A percentile compares a stretch with the other conserved stretches of the same genome.
Conservation (phyloP, 192 early-diverging fungal genomes). For the Pilobolus umbonatus region DNA sequence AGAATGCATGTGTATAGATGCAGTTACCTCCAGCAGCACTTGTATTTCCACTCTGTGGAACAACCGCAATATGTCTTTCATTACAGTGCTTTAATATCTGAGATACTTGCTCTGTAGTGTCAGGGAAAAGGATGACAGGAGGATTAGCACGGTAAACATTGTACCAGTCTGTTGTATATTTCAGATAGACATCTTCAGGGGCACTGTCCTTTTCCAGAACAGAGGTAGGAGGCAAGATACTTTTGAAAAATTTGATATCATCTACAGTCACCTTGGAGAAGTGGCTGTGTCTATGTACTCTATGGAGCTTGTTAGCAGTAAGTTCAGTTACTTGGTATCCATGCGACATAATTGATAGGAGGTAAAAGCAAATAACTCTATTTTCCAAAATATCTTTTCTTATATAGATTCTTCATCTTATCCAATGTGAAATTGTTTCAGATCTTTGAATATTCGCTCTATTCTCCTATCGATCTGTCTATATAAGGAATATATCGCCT, state of each 20-base stretch:
- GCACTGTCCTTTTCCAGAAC: slow-evolving; percentile 37
- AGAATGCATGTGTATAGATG: too few relatives aligned
- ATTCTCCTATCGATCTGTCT: too few relatives aligned
- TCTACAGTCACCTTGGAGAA: slow-evolving; percentile 36
- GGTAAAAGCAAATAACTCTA: too few relatives aligned
- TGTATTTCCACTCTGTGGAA: slow-evolving; percentile 98
- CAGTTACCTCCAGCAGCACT: slow-evolving; percentile 83
- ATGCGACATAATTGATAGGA: too few relatives aligned
- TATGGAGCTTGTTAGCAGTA: slow-evolving; percentile 39
- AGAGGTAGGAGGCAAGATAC: slow-evolving; percentile 32
- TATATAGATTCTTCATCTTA: too few relatives aligned
- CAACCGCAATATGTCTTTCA: slow-evolving; percentile 76
- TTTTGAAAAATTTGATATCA: slow-evolving; percentile 55
- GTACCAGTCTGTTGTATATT: slow-evolving; percentile 86
- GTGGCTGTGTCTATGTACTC: slow-evolving; percentile 32
- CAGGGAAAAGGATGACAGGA: slow-evolving; percentile 61
- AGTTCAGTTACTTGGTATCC: slow-evolving; percentile 19
- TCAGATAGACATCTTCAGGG: slow-evolving; percentile 41
- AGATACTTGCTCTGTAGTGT: slow-evolving; percentile 78
- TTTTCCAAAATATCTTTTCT: too few relatives aligned
- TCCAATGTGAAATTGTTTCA: too few relatives aligned
- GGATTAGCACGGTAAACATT: slow-evolving; percentile 82
- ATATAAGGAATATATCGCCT: too few relatives aligned
- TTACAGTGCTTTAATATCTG: slow-evolving; percentile 83
- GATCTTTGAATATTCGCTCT: too few relatives aligned